Conservation (phyloP, 306 rosid species). For the Glycine tomentella region DNA sequence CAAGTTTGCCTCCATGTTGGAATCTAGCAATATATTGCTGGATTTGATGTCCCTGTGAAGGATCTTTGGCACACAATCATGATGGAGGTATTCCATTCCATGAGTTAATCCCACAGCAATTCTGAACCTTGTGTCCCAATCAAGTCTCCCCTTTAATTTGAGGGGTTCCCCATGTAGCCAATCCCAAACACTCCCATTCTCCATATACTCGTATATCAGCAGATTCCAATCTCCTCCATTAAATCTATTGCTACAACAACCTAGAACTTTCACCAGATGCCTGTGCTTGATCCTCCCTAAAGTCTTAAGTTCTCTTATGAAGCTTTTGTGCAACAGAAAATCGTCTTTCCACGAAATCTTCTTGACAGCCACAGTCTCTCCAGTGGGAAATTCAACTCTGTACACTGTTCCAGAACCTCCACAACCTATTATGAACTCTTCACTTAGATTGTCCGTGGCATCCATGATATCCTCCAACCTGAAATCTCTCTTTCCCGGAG, state of each 20-base stretch:
- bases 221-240: constrained; percentile 77
- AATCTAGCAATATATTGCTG: constrained; percentile 87
- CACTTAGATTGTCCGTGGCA: constrained; percentile 78
- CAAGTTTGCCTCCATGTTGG: constrained; percentile 88
- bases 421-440: constrained; percentile 76
- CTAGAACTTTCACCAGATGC: constrained; percentile 85
- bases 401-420: constrained; percentile 95
- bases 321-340: constrained; percentile 73
- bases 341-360: constrained; percentile 84
- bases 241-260: constrained; percentile 79
- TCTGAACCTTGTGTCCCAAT: constrained; percentile 82
- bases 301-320: constrained; percentile 80
- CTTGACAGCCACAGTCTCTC: constrained; percentile 86
- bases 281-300: constrained; percentile 89
- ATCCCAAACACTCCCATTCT: constrained; percentile 93
- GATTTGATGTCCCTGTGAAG: constrained; percentile 90
- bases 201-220: constrained; percentile 87
- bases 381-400: constrained; percentile 66
- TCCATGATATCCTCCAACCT: constrained; percentile 82
- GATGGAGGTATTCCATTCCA: constrained; percentile 91
- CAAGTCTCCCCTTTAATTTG: constrained; percentile 59
- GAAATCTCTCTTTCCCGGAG: constrained; percentile 58
- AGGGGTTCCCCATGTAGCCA: constrained; percentile 74
- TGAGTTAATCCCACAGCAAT: constrained; percentile 83
- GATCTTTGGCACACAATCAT: constrained; percentile 89